Conservation (phyloP, 2,329 filamentous ascomycete genomes). For the Fusarium agapanthi region DNA sequence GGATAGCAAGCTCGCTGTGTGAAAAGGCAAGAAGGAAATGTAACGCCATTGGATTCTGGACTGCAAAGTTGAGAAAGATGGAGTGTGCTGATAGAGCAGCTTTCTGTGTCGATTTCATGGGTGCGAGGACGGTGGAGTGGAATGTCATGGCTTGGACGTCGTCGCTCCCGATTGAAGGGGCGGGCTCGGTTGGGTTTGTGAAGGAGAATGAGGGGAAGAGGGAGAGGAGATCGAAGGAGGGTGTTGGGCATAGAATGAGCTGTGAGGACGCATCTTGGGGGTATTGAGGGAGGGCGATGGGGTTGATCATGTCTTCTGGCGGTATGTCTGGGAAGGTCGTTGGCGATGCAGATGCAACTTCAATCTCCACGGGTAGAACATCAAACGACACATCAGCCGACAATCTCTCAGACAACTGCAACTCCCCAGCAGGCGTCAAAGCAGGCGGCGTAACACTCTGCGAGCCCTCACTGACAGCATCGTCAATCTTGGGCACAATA, state of each 20-base stretch:
- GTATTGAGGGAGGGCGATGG: neutral
- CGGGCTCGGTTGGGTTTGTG: neutral
- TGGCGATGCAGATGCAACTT: neutral
- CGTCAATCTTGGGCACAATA: neutral
- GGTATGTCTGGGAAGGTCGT: neutral
- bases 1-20: constrained; percentile 1
- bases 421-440: neutral
- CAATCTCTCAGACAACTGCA: neutral
- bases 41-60: constrained; percentile 1
- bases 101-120: constrained; percentile 12
- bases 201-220: constrained; percentile 5
- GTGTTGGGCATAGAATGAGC: neutral
- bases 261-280: neutral
- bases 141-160: constrained; percentile 16
- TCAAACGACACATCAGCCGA: neutral
- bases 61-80: constrained; percentile 13
- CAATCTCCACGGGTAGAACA: neutral
- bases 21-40: constrained; percentile 5
- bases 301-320: neutral
- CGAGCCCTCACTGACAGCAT: neutral
- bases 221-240: constrained; percentile 1
- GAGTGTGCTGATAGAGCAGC: constrained; percentile 5
- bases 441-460: neutral
- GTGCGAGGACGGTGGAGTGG: constrained; percentile 4
- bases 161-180: constrained; percentile 5